phyloP scores from a whole-genome alignment of 2,329 filamentous ascomycete species.

The Fusarium denticulatum region DNA sequence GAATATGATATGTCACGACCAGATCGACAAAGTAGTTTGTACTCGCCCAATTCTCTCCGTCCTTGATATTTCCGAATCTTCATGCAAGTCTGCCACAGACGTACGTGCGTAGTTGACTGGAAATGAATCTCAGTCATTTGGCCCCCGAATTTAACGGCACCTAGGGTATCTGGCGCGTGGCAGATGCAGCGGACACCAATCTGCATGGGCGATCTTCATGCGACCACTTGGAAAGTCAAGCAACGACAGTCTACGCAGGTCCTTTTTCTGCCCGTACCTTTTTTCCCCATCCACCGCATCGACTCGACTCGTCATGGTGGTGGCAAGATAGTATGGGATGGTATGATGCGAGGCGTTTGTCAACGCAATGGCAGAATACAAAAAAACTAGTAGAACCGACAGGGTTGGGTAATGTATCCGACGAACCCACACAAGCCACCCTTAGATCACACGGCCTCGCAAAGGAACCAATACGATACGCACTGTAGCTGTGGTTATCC shows the following conservation, averaged over 20 bases:
- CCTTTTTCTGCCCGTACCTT: not conserved
- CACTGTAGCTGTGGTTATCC: not conserved
- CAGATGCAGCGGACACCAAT: slow-evolving; percentile 28
- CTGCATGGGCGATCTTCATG: slow-evolving; percentile 33
- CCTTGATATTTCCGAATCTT: slow-evolving; percentile 6
- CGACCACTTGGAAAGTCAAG: slow-evolving; percentile 25
- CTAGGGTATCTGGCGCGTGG: slow-evolving; percentile 18
- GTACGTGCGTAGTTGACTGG: not conserved
- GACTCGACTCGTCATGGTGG: slow-evolving; percentile 19
- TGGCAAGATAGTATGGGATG: slow-evolving; percentile 6
- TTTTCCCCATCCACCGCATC: not conserved
- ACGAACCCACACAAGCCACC: slow-evolving; percentile 7
- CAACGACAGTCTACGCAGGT: not conserved
- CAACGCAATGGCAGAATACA: not conserved
- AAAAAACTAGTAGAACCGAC: not conserved
- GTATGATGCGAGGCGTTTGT: not conserved
- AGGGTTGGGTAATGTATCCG: slow-evolving; percentile 18
- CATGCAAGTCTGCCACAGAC: slow-evolving; percentile 3
- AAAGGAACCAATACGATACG: slow-evolving; percentile 3
- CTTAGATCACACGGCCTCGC: not conserved
- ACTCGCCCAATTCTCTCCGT: not conserved
- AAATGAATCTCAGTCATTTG: slow-evolving; percentile 9
- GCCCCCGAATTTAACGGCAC: slow-evolving; percentile 25
- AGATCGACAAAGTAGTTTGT: not conserved
- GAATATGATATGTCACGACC: slow-evolving; percentile 9